Evolutionary conservation across 2,329 filamentous ascomycete species (phyloP), one percentile per base, ranked within the genome.

Genomic region (Alternaria conjuncta): DNA sequence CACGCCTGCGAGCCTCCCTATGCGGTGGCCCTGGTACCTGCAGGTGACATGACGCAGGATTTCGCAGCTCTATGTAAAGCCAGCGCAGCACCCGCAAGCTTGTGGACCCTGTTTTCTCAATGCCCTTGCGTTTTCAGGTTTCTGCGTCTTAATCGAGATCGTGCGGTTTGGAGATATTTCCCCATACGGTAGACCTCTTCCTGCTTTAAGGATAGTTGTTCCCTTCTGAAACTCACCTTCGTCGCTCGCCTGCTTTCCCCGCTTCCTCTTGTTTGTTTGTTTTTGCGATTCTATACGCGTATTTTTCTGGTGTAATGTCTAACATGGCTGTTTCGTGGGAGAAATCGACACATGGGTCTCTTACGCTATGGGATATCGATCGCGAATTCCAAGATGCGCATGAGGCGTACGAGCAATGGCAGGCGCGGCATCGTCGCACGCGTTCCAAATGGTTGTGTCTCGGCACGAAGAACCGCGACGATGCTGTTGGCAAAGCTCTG

Each of bases 351-450:
- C 75, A 77, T 57, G 69, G 71, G 12, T 74, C 71, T 10, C 69
- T 78, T 23, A 70, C 72, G 9, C 67, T 79, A 6, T 79, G 77
- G 77, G 76, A 79, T 57, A 78, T 79, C 47, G 77, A 78, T 23
- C 74, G 71, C 58, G 75, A 78, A 47, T 78, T 79, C 50, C 74
- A 76, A 46, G 74, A 75, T 50, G 70, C 74, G 18, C 63, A 75
- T 61, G 75, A 78, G 26, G 70, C 74, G 12, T 79, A 79, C 61
- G 71, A 75, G 59, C 75, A 76, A 66, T 74, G 73, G 67, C 66
- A 71, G 56, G 63, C 69, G 10, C 68, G 69, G 20, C 63, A 69
- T 32, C 66, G 61, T 23, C 68, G 65, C 28, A 72, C 63, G 47
- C 69, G 73, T 5, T 63, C 73, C 7, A 49, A 57, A 15, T 79